Percentiles rank a stretch among this genome's conserved stretches.
These are phyloP conservation scores for Fusarium nelsonii DNA, from an alignment of 2,329 filamentous ascomycete genomes.

Conservation along the genomic window DNA sequence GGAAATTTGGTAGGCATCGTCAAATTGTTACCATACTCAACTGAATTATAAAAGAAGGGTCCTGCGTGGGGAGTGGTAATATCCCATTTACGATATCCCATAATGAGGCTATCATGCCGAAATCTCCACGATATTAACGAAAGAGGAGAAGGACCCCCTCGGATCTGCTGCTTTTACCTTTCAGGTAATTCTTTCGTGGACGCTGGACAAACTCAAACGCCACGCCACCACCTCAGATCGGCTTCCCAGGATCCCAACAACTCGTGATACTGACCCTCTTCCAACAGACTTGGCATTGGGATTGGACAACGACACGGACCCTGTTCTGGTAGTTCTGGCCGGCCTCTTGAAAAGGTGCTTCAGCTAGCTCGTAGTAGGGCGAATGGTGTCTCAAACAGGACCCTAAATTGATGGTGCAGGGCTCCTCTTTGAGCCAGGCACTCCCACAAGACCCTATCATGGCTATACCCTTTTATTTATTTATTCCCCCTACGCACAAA, in stretches of 20 bases:
- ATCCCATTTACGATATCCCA: slow-evolving; percentile 1
- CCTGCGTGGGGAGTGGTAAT: background rate
- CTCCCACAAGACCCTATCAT: slow-evolving; percentile 1
- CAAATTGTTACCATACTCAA: background rate
- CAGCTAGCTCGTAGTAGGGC: slow-evolving; percentile 24
- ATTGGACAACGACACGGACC: slow-evolving; percentile 40
- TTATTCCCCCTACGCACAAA: slow-evolving; percentile 14
- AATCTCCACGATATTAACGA: background rate
- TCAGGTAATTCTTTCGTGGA: slow-evolving; percentile 30
- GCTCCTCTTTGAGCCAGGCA: slow-evolving; percentile 39
- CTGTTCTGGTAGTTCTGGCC: slow-evolving; percentile 16
- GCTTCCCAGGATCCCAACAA: slow-evolving; percentile 7
- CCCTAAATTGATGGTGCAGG: slow-evolving; percentile 4
- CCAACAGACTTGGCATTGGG: slow-evolving; percentile 7
- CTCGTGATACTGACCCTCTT: slow-evolving; percentile 16
- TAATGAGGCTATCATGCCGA: slow-evolving; percentile 9
- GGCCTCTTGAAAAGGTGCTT: slow-evolving; percentile 2
- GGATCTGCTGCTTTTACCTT: slow-evolving; percentile 18
- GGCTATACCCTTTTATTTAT: slow-evolving; percentile 10
- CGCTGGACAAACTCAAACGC: slow-evolving; percentile 36
- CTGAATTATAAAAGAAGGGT: background rate
- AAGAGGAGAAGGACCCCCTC: slow-evolving; percentile 7
- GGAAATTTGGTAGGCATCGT: background rate
- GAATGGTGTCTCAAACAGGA: slow-evolving; percentile 35
- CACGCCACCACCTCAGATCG: slow-evolving; percentile 29